phyloP scores from a whole-genome alignment of 1,139 yeast genomes.

The Wickerhamomyces sp. region DNA sequence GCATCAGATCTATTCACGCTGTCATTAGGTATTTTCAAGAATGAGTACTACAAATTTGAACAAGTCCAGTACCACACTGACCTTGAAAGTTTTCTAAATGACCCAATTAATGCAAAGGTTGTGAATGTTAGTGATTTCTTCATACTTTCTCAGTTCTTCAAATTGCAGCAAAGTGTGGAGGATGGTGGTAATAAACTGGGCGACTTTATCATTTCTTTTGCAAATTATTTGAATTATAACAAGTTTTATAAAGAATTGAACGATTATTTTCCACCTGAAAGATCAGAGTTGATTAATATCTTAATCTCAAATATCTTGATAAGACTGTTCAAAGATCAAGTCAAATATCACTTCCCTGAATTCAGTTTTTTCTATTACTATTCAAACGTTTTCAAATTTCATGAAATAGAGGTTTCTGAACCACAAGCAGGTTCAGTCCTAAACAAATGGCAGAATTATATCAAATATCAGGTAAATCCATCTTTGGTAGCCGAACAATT shows the following conservation, averaged over 20 bases:
- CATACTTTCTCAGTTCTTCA: not conserved
- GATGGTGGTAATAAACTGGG: slow-evolving; percentile 4
- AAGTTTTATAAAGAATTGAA: not conserved
- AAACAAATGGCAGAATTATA: slow-evolving; percentile 10
- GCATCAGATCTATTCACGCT: slow-evolving; percentile 7
- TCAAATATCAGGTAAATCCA: slow-evolving; percentile 5
- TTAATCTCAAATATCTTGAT: slow-evolving; percentile 6
- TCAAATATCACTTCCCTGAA: slow-evolving; percentile 7
- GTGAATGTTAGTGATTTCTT: not conserved
- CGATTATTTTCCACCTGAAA: not conserved
- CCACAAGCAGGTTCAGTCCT: not conserved
- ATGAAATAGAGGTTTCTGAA: not conserved
- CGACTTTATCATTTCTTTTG: slow-evolving; percentile 5
- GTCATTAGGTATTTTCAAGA: not conserved
- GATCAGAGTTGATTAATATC: too few relatives aligned
- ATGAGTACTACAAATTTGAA: not conserved
- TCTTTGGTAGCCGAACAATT: not conserved
- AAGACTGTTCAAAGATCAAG: slow-evolving; percentile 9
- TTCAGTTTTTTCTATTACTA: slow-evolving; percentile 4
- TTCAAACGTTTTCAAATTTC: not conserved
- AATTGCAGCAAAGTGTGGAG: not conserved
- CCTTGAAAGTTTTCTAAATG: not conserved
- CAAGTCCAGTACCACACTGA: not conserved
- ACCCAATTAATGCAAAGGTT: not conserved
- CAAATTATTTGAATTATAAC: slow-evolving; percentile 3